Evolutionary conservation across 164 flowering plant genomes (phyloP), one percentile per base, ranked within the genome.

Genomic region (Litsea cubeba): DNA sequence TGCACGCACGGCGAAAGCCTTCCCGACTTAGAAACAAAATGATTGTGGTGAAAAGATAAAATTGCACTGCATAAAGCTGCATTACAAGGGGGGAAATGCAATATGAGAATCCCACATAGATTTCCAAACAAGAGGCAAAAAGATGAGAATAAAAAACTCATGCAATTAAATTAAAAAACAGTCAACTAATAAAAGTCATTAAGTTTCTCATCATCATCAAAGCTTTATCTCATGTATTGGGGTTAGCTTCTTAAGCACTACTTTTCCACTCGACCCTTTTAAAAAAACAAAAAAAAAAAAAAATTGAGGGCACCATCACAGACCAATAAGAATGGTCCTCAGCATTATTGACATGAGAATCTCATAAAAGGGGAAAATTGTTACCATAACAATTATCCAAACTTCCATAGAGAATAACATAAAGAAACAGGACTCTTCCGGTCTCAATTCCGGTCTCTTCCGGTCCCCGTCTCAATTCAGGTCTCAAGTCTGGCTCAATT

Each of bases 1-100:
- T 77, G 84, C 98, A 96, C 50, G 99, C 99, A 76, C 94, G 84
- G 28, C 97, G 89, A 77, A 94, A 91, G 46, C 99, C 99, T 78
- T 96, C 99, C n/a, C 98, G 92, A 76, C 98, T 96, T 26, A 94
- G 88, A 81, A 92, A 92, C 79, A 96, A 78, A 35, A 96, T 82
- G 74, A 91, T 88, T 1, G 97, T 89, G 78, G 94, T 87, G 72
- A 94, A 91, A 65, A 94, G 93, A 81, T 91, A 94, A 82, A 96
- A 96, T 71, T 92, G 90, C 23, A 96, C 91, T 15, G 97, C 95
- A 83, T 87, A 92, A 65, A 94, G 66, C 99, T 94, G 90, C 85
- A 86, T 58, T 26, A 14, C 2, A 74, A 40, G 46, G 26, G 28
- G 12, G 5, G 3, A 15, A 66, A 30, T 66, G 32, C 32, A 30